Conservation (phyloP, 331 rosid genomes). For the Quercus phellos region DNA sequence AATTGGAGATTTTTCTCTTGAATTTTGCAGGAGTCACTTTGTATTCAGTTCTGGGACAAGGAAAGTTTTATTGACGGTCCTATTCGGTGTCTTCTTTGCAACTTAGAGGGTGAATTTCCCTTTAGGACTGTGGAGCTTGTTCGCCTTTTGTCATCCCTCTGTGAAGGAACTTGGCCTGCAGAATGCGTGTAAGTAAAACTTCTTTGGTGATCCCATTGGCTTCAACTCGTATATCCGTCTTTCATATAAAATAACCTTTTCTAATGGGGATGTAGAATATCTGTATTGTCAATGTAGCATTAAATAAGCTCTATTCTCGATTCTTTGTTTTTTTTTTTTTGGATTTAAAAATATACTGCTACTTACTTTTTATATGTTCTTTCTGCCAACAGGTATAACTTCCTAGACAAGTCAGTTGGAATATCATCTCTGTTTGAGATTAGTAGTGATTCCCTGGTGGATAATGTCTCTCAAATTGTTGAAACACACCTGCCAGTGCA, state of each 20-base stretch:
- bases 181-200: constrained; percentile 76
- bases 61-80: constrained; percentile 88
- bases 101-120: constrained; percentile 84
- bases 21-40: constrained; percentile 79
- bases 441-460: constrained; percentile 36
- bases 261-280: neutral
- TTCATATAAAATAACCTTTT: neutral
- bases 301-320: neutral
- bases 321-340: neutral
- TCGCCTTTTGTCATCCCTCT: constrained; percentile 76
- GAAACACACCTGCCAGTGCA: constrained; percentile 50
- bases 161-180: constrained; percentile 91
- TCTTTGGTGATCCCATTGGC: constrained; percentile 13
- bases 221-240: neutral
- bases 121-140: constrained; percentile 61
- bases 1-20: constrained; percentile 14
- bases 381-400: constrained; percentile 65
- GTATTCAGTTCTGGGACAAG: constrained; percentile 94
- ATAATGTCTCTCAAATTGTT: constrained; percentile 40
- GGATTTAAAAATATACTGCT: neutral
- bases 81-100: constrained; percentile 73
- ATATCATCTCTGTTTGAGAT: constrained; percentile 73
- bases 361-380: constrained; percentile 18
- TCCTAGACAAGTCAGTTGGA: constrained; percentile 76
- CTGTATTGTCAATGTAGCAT: neutral